Evolutionary conservation across 2,329 filamentous ascomycete species (phyloP).

Genomic region (Hortaea werneckii): DNA sequence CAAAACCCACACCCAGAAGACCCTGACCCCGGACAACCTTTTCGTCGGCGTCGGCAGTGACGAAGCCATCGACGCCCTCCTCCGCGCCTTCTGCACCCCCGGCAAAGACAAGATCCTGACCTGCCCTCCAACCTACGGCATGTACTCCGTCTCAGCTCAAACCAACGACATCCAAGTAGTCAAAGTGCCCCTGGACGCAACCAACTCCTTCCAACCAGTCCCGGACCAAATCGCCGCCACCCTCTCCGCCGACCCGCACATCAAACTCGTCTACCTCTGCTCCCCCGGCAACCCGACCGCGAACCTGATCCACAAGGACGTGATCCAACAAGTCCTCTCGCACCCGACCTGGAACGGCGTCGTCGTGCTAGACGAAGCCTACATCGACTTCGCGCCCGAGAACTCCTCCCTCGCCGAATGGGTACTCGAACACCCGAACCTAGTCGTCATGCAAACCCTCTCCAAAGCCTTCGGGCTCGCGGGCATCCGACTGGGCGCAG

Average conservation of each 20-base stretch:
- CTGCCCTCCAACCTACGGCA: slow-evolving; percentile 95
- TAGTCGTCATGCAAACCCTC: slow-evolving; percentile 97
- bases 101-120: slow-evolving; percentile 83
- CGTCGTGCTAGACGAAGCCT: slow-evolving; percentile 88
- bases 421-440: slow-evolving; percentile 85
- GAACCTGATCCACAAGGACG: slow-evolving; percentile 62
- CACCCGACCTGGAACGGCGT: slow-evolving; percentile 94
- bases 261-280: slow-evolving; percentile 89
- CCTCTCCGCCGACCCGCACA: slow-evolving; percentile 52
- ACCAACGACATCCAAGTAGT: slow-evolving; percentile 85
- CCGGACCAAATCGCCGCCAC: slow-evolving; percentile 52
- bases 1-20: slow-evolving; percentile 63
- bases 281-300: slow-evolving; percentile 93
- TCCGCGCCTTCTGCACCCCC: slow-evolving; percentile 86
- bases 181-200: slow-evolving; percentile 70
- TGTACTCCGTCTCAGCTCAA: slow-evolving; percentile 91
- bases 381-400: slow-evolving; percentile 83
- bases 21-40: slow-evolving; percentile 68
- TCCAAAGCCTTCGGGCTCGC: slow-evolving; percentile 95
- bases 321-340: slow-evolving; percentile 62
- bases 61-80: slow-evolving; percentile 88
- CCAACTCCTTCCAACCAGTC: slow-evolving; percentile 62
- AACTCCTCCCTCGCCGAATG: slow-evolving; percentile 78
- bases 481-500: slow-evolving; percentile 79
- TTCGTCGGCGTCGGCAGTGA: slow-evolving; percentile 95